A percentile compares a stretch with the other conserved stretches of the same genome.
These are phyloP conservation scores for Tilletia setariae DNA, from an alignment of 1,284 basidiomycete genomes.

Conservation along the genomic window DNA sequence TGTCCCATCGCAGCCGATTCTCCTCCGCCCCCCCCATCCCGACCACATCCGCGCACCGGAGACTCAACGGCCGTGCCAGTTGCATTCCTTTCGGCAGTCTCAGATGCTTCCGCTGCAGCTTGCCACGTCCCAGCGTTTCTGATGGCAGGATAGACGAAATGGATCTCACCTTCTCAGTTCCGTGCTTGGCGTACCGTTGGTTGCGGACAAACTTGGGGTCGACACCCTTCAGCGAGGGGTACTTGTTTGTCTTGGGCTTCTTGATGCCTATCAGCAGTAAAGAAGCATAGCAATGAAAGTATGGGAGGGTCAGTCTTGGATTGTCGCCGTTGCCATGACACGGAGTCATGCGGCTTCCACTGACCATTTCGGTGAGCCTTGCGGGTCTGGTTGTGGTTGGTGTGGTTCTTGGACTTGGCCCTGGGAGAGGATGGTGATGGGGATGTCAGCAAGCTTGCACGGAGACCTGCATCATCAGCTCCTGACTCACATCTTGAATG, in stretches of 20 bases:
- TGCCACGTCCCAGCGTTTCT: too few relatives aligned
- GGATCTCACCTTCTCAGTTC: constrained; percentile 65
- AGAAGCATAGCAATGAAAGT: not conserved
- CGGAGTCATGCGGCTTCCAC: constrained; percentile 71
- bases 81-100: too few relatives aligned
- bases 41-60: too few relatives aligned
- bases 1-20: too few relatives aligned
- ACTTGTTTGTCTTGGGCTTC: constrained; percentile 64
- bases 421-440: constrained; percentile 15
- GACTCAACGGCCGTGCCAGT: too few relatives aligned
- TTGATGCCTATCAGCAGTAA: constrained; percentile 38
- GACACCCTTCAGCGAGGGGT: constrained; percentile 86
- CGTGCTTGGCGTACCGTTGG: constrained; percentile 70
- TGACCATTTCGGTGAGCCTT: constrained; percentile 89
- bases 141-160: not conserved
- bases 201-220: constrained; percentile 90
- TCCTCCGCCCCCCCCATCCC: too few relatives aligned
- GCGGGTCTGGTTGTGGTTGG: constrained; percentile 59
- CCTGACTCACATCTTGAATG: too few relatives aligned
- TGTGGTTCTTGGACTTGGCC: constrained; percentile 53
- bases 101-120: too few relatives aligned
- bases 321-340: not conserved
- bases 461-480: too few relatives aligned
- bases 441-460: too few relatives aligned
- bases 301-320: not conserved